A percentile compares a stretch with the other conserved stretches of the same genome.
These are phyloP conservation scores for Hypoxylon fragiforme DNA, from an alignment of 495 filamentous ascomycete species.

Conservation along the genomic window DNA sequence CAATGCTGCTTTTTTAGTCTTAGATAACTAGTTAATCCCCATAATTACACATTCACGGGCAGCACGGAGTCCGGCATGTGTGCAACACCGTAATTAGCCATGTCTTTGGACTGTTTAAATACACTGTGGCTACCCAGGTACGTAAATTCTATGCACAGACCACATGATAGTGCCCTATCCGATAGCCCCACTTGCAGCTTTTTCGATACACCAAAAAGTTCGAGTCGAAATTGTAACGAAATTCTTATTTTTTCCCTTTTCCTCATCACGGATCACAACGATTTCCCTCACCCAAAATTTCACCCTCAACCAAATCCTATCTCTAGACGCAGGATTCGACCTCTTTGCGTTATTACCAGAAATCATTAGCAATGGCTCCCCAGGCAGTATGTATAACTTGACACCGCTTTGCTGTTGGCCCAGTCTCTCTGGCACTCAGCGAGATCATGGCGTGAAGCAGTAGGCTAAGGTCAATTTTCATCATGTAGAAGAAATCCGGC, in stretches of 20 bases:
- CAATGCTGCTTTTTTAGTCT: too few relatives aligned
- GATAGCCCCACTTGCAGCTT: slow-evolving; percentile 7
- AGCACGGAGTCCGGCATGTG: too few relatives aligned
- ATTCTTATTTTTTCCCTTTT: slow-evolving; percentile 19
- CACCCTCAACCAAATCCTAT: slow-evolving; percentile 21
- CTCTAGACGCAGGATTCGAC: slow-evolving; percentile 55
- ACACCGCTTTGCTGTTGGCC: slow-evolving; percentile 88
- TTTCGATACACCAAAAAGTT: slow-evolving; percentile 41
- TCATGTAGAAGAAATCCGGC: slow-evolving; percentile 65
- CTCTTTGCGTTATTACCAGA: slow-evolving; percentile 64
- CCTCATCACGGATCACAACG: slow-evolving; percentile 8
- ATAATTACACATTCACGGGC: too few relatives aligned
- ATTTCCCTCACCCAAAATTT: slow-evolving; percentile 18
- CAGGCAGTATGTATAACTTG: slow-evolving; percentile 73
- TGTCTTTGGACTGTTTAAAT: too few relatives aligned
- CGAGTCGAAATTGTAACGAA: slow-evolving; percentile 25
- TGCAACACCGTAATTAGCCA: too few relatives aligned
- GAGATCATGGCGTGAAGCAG: slow-evolving; percentile 72
- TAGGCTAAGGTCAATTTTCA: slow-evolving; percentile 79
- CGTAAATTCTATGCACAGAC: not conserved
- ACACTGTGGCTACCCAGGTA: too few relatives aligned
- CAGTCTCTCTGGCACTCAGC: slow-evolving; percentile 44
- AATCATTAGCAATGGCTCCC: slow-evolving; percentile 61
- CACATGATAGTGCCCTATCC: slow-evolving; percentile 16
- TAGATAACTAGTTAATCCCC: too few relatives aligned